These are phyloP conservation scores for Zasmidium cellare DNA, from an alignment of 2,329 filamentous ascomycete genomes.

Conservation along the genomic window DNA sequence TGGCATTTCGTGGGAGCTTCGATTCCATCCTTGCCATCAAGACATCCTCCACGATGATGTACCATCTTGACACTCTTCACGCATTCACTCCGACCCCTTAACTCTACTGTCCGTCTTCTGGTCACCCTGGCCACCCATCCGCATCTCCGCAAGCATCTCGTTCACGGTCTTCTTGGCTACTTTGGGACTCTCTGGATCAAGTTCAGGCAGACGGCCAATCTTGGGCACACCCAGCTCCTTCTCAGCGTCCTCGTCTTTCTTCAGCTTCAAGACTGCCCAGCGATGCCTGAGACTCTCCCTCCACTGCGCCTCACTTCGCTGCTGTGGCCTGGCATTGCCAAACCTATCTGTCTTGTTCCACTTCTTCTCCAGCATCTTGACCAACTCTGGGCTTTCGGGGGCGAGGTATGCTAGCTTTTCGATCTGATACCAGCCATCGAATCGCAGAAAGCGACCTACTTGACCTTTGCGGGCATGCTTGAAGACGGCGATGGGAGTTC, in stretches of 20 bases:
- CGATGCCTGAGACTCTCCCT: constrained; percentile 24
- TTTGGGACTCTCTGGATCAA: neutral
- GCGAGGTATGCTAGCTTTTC: constrained; percentile 24
- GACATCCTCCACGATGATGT: no score
- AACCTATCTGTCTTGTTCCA: constrained; percentile 21
- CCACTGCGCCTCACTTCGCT: constrained; percentile 26
- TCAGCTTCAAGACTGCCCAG: constrained; percentile 21
- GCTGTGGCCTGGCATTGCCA: constrained; percentile 15
- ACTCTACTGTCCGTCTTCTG: no score
- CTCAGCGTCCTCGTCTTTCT: neutral
- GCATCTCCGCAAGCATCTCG: constrained; percentile 30
- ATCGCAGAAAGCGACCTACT: constrained; percentile 17
- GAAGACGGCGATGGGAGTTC: constrained; percentile 26
- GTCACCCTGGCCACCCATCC: constrained; percentile 9
- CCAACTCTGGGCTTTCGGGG: constrained; percentile 23
- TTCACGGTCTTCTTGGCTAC: constrained; percentile 27
- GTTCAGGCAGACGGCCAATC: constrained; percentile 21
- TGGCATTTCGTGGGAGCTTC: no score
- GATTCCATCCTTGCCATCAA: no score
- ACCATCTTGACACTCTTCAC: no score
- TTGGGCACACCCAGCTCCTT: constrained; percentile 12
- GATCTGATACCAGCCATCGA: constrained; percentile 29
- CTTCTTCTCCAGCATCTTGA: constrained; percentile 34
- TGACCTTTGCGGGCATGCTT: constrained; percentile 16
- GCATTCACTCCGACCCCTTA: no score